Evolutionary conservation across 177 flowering plant genomes (phyloP).

Genomic region (Vitis hybrid): DNA sequence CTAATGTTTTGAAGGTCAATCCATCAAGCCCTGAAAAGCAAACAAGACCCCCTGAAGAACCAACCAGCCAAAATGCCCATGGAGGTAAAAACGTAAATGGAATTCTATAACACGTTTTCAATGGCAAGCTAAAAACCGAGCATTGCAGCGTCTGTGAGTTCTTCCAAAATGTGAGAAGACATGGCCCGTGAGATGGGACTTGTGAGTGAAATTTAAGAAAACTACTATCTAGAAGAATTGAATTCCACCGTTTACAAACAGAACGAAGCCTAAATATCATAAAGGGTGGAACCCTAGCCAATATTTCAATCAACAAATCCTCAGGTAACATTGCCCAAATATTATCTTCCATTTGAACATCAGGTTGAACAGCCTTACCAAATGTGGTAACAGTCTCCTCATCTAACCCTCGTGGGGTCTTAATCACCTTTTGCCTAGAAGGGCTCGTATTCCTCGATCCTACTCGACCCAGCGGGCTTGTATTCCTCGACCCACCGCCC

Average conservation of each 20-base stretch:
- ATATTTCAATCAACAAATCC: slow-evolving; percentile 82
- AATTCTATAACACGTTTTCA: slow-evolving; percentile 82
- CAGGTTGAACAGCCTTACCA: slow-evolving; percentile 56
- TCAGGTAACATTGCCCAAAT: slow-evolving; percentile 96
- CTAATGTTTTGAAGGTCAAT: slow-evolving; percentile 62
- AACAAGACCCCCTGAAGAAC: slow-evolving; percentile 91
- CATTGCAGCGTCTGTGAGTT: slow-evolving; percentile 73
- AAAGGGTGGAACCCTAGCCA: slow-evolving; percentile 92
- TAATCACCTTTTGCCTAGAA: slow-evolving; percentile 52
- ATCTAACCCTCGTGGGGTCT: slow-evolving; percentile 92
- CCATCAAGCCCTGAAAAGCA: slow-evolving; percentile 94
- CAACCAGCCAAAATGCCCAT: slow-evolving; percentile 94
- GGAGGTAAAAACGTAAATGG: slow-evolving; percentile 79
- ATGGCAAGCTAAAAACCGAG: slow-evolving; percentile 86
- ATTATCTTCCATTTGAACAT: slow-evolving; percentile 88
- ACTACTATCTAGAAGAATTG: slow-evolving; percentile 70
- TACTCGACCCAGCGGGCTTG: slow-evolving; percentile 42
- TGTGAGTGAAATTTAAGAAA: slow-evolving; percentile 84
- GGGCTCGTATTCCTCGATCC: slow-evolving; percentile 79
- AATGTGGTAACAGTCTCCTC: slow-evolving; percentile 77
- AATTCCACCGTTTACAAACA: slow-evolving; percentile 91
- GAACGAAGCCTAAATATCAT: slow-evolving; percentile 84
- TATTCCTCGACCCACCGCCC: slow-evolving; percentile 42
- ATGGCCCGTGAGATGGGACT: slow-evolving; percentile 91
- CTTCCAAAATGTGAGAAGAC: slow-evolving; percentile 86